Conservation (phyloP, 345 rosid genomes). For the Moricandia arvensis region DNA sequence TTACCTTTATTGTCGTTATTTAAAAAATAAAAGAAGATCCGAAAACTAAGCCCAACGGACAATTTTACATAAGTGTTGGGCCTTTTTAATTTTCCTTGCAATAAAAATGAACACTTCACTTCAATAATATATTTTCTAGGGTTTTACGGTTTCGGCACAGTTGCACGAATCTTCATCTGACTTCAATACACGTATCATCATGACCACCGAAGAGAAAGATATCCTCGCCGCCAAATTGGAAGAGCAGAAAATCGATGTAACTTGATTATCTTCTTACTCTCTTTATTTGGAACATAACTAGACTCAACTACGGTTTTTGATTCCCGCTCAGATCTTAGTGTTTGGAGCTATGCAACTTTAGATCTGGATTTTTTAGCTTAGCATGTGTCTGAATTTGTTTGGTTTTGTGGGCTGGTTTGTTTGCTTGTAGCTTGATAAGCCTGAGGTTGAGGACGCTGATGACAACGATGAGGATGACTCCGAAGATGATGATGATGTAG, state of each 20-base stretch:
- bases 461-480: slow-evolving; percentile 68
- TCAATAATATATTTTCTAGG: not conserved
- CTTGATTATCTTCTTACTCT: not conserved
- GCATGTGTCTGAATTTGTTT: not conserved
- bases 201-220: slow-evolving; percentile 75
- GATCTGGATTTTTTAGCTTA: slow-evolving; percentile 18
- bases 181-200: slow-evolving; percentile 38
- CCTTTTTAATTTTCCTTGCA: not conserved
- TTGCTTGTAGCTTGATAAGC: slow-evolving; percentile 57
- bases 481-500: slow-evolving; percentile 59
- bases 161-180: slow-evolving; percentile 1
- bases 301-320: not conserved
- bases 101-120: not conserved
- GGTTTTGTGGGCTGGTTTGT: not conserved
- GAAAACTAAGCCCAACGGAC: slow-evolving; percentile 10
- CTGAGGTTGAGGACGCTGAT: slow-evolving; percentile 64
- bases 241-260: slow-evolving; percentile 65
- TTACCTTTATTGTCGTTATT: too few species aligned
- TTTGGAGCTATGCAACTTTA: not conserved
- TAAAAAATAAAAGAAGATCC: too few species aligned
- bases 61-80: slow-evolving; percentile 7
- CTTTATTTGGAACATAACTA: not conserved
- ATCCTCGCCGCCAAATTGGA: slow-evolving; percentile 75
- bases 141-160: slow-evolving; percentile 30
- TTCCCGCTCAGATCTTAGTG: not conserved